Evolutionary conservation across 805 yeast genomes (phyloP).

Genomic region (Yarrowia deformans): DNA sequence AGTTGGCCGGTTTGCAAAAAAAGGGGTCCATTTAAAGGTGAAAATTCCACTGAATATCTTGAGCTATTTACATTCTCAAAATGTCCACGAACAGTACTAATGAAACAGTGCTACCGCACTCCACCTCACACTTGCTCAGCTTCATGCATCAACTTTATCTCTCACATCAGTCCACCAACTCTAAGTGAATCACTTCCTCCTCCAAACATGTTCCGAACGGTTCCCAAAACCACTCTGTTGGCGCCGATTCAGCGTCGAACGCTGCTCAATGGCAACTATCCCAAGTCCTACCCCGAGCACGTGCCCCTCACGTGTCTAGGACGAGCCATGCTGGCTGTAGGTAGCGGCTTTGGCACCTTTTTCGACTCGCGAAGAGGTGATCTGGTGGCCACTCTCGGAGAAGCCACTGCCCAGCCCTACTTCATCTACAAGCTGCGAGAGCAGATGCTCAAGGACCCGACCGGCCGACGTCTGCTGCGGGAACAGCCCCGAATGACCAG

Average conservation of each 20-base stretch:
- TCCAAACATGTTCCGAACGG: constrained; percentile 21
- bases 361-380: constrained; percentile 53
- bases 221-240: constrained; percentile 18
- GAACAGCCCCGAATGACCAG: constrained; percentile 87
- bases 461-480: constrained; percentile 77
- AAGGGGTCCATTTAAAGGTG: no score
- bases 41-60: no score
- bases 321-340: constrained; percentile 65
- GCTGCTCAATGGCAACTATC: constrained; percentile 30
- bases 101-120: no score
- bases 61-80: no score
- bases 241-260: constrained; percentile 23
- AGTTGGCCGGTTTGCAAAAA: no score
- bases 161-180: constrained; percentile 23
- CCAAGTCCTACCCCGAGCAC: constrained; percentile 67
- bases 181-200: background rate
- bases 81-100: no score
- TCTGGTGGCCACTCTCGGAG: constrained; percentile 65
- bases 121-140: background rate
- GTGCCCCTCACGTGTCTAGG: constrained; percentile 75
- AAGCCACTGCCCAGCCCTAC: constrained; percentile 79
- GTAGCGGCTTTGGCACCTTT: constrained; percentile 79
- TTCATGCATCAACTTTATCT: constrained; percentile 30
- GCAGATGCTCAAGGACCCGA: constrained; percentile 75
- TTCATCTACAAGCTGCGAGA: constrained; percentile 68